Evolutionary conservation across 2,329 filamentous ascomycete species (phyloP).

Genomic region (Cryphonectria parasitica): DNA sequence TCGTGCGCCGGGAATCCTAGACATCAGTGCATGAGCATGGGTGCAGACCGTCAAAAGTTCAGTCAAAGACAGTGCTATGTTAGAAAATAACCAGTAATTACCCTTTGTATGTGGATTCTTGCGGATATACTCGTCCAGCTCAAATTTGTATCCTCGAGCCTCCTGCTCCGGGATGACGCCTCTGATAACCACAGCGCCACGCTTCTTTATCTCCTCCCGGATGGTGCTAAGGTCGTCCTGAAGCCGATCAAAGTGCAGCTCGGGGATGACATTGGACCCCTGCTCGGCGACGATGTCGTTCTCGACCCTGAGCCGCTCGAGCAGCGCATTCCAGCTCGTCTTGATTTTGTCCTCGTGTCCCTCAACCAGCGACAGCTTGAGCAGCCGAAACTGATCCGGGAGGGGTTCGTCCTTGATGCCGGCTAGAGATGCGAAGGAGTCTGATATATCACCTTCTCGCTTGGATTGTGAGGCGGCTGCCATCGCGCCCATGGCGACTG

Average conservation of each 20-base stretch:
- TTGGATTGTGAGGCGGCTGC: constrained; percentile 39
- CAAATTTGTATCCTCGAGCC: constrained; percentile 67
- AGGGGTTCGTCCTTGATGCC: constrained; percentile 50
- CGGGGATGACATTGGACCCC: constrained; percentile 56
- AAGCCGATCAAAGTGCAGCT: constrained; percentile 52
- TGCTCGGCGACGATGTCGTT: constrained; percentile 50
- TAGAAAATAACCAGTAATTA: not conserved
- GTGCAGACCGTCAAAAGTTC: not conserved
- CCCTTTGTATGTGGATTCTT: constrained; percentile 60
- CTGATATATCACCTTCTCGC: constrained; percentile 65
- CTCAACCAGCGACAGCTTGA: constrained; percentile 57
- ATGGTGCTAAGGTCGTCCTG: constrained; percentile 42
- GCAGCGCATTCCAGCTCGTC: constrained; percentile 53
- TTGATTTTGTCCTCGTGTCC: constrained; percentile 53
- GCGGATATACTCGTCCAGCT: constrained; percentile 66
- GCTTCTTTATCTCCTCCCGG: constrained; percentile 58
- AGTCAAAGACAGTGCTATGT: not conserved
- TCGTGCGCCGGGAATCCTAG: constrained; percentile 67
- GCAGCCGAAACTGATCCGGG: constrained; percentile 57
- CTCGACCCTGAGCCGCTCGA: constrained; percentile 50
- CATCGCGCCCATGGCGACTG: constrained; percentile 30
- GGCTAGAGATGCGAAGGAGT: constrained; percentile 63
- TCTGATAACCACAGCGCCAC: constrained; percentile 66
- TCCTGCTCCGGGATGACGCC: constrained; percentile 67
- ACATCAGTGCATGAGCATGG: not conserved